Percentiles rank a stretch among this genome's conserved stretches.
These are phyloP conservation scores for Magnusiomyces tetraspermus DNA, from an alignment of 1,139 yeast species.

Conservation along the genomic window DNA sequence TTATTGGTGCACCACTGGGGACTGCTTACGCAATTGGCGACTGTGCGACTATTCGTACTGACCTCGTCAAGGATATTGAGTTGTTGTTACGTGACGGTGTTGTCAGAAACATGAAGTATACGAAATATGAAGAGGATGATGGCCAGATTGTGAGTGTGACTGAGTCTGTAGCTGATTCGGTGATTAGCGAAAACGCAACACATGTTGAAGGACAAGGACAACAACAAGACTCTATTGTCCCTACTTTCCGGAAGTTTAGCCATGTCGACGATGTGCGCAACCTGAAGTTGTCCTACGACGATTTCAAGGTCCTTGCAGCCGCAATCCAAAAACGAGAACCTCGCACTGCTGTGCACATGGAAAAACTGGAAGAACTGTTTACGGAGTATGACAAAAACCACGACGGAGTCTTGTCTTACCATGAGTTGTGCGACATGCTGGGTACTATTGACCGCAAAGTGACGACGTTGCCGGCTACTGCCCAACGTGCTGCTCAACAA, in stretches of 20 bases:
- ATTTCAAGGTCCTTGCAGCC: slow-evolving; percentile 31
- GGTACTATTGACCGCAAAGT: slow-evolving; percentile 47
- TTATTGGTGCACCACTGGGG: slow-evolving; percentile 51
- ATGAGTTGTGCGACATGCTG: slow-evolving; percentile 41
- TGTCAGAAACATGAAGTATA: slow-evolving; percentile 19
- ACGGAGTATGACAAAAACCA: slow-evolving; percentile 41
- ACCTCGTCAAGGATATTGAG: slow-evolving; percentile 41
- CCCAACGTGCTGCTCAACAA: slow-evolving; percentile 59
- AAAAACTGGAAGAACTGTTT: slow-evolving; percentile 41
- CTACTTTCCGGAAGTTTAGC: not conserved
- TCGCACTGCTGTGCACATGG: slow-evolving; percentile 47
- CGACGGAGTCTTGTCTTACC: slow-evolving; percentile 41
- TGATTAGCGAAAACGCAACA: too few relatives aligned
- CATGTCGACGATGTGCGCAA: not conserved
- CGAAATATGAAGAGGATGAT: not conserved
- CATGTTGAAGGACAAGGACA: not conserved
- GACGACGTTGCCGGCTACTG: slow-evolving; percentile 59
- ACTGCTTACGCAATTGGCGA: slow-evolving; percentile 63
- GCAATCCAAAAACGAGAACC: slow-evolving; percentile 45
- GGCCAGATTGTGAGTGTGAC: not conserved
- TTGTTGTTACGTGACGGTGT: slow-evolving; percentile 22
- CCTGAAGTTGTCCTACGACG: slow-evolving; percentile 37
- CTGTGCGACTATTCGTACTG: slow-evolving; percentile 51
- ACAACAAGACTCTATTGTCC: too few relatives aligned
- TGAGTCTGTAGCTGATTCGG: not conserved